Percentiles rank a stretch among this genome's conserved stretches.
phyloP scores from a whole-genome alignment of 495 filamentous ascomycete species.

The Penicillium angulare region DNA sequence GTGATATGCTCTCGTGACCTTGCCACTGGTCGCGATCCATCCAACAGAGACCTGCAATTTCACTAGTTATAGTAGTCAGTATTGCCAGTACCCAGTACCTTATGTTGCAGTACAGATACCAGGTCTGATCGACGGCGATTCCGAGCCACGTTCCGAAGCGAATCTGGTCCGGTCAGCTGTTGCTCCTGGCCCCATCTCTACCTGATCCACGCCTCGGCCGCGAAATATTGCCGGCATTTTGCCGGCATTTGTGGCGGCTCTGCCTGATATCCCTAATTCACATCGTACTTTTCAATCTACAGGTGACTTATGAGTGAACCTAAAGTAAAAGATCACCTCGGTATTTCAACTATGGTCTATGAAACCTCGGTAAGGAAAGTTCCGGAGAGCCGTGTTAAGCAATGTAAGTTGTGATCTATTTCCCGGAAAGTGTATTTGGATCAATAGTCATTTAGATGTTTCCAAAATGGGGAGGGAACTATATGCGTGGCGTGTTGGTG shows the following conservation, averaged over 20 bases:
- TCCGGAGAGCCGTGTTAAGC: too few relatives aligned
- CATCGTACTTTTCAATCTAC: too few relatives aligned
- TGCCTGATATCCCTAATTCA: too few relatives aligned
- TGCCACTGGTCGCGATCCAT: conserved; percentile 13
- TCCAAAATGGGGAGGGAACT: too few relatives aligned
- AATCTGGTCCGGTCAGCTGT: conserved; percentile 16
- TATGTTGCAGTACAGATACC: neutral
- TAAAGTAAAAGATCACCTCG: too few relatives aligned
- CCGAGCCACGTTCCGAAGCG: conserved; percentile 10
- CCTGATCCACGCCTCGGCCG: conserved; percentile 16
- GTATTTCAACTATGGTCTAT: too few relatives aligned
- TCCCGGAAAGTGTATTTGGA: too few relatives aligned
- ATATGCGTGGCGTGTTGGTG: neutral
- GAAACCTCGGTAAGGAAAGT: too few relatives aligned
- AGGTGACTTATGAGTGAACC: too few relatives aligned
- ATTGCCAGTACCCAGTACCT: neutral
- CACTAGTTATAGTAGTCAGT: neutral
- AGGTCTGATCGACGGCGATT: conserved; percentile 1
- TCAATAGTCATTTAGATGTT: too few relatives aligned
- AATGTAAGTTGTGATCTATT: too few relatives aligned
- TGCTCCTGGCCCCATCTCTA: neutral
- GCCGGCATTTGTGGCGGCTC: conserved; percentile 3
- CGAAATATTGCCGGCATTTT: neutral
- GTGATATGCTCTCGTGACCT: conserved; percentile 25
- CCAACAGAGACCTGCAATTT: neutral